Percentiles rank a stretch among this genome's conserved stretches.
phyloP scores from a whole-genome alignment of 768 basidiomycete genomes.

The Calocera cornea region DNA sequence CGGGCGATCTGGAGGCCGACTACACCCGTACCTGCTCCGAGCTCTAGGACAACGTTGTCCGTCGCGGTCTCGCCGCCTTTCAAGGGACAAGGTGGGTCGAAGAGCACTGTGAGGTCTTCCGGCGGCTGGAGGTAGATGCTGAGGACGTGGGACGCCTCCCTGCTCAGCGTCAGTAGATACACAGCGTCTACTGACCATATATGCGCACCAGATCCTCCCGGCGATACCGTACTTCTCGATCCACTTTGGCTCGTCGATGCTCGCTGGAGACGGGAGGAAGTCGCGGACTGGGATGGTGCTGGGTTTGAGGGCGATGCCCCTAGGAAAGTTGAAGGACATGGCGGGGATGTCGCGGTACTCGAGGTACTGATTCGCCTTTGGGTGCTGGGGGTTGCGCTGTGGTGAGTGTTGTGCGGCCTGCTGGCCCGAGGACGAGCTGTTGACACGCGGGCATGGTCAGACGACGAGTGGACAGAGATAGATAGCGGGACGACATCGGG shows the following conservation, averaged over 20 bases:
- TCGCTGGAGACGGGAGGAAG: not conserved
- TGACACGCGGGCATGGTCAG: not conserved
- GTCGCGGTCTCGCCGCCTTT: not conserved
- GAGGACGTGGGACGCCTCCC: conserved; percentile 63
- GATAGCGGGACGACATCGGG: not conserved
- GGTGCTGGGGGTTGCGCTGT: not conserved
- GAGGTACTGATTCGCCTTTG: not conserved
- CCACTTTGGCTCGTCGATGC: not conserved
- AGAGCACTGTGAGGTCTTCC: conserved; percentile 24
- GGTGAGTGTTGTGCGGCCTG: not conserved
- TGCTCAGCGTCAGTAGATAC: conserved; percentile 21
- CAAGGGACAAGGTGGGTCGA: conserved; percentile 41
- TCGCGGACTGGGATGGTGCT: not conserved
- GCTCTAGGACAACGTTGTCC: conserved; percentile 42
- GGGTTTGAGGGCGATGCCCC: not conserved
- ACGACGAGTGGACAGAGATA: not conserved
- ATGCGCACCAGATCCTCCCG: conserved; percentile 62
- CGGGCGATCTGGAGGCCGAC: conserved; percentile 39
- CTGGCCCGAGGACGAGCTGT: not conserved
- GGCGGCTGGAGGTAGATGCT: conserved; percentile 38
- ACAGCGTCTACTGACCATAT: conserved; percentile 6
- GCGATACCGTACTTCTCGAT: conserved; percentile 71
- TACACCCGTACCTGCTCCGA: conserved; percentile 67
- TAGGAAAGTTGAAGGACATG: not conserved
- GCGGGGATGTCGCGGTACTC: not conserved